phyloP scores from a whole-genome alignment of 73 alveolate species.

The Tetrahymena thermophila region DNA sequence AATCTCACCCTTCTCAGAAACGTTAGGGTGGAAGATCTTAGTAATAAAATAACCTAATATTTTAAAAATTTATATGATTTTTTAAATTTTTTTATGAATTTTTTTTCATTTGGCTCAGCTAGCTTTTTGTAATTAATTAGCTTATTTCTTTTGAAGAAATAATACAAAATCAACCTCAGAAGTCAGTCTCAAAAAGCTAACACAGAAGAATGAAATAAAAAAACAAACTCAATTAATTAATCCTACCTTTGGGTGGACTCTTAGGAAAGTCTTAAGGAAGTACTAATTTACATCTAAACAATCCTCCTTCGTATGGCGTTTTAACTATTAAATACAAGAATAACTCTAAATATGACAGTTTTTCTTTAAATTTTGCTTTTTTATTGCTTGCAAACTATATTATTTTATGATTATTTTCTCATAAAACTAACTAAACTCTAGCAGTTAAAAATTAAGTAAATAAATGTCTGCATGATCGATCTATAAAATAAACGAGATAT shows the following conservation, averaged over 20 bases:
- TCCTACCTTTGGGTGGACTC: constrained; percentile 89
- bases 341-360: background rate
- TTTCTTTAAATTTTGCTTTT: background rate
- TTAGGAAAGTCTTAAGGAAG: constrained; percentile 89
- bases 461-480: background rate
- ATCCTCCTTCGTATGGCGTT: constrained; percentile 96
- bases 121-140: background rate
- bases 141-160: background rate
- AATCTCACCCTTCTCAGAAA: constrained; percentile 93
- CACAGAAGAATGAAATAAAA: background rate
- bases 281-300: constrained; percentile 79
- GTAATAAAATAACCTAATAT: constrained; percentile 74
- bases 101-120: background rate
- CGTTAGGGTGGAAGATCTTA: constrained; percentile 96
- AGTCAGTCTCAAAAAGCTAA: background rate
- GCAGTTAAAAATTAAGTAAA: background rate
- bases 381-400: background rate
- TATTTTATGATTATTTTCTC: background rate
- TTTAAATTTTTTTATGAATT: background rate
- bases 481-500: background rate
- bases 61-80: background rate
- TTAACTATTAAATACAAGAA: constrained; percentile 13
- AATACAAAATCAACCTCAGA: background rate
- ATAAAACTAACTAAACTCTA: background rate
- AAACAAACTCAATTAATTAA: background rate